phyloP scores from a whole-genome alignment of 495 filamentous ascomycete species.

The Astrocystis sublimbata region DNA sequence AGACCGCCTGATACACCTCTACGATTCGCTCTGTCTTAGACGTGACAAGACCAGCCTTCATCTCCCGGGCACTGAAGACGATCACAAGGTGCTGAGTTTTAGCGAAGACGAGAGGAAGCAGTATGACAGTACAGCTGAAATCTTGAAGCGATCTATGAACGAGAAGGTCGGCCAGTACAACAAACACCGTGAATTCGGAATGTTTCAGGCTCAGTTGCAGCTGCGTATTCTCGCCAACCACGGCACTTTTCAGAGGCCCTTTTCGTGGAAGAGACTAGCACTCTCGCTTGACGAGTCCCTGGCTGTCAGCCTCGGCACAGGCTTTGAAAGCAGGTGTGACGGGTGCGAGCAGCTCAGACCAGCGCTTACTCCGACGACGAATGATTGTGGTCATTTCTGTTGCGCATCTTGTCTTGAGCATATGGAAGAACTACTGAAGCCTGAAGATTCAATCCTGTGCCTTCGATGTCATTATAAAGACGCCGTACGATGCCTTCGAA shows the following conservation, averaged over 20 bases:
- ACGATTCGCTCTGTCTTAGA: conserved; percentile 41
- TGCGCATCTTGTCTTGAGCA: conserved; percentile 35
- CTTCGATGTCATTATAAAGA: background rate
- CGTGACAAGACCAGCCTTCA: conserved; percentile 41
- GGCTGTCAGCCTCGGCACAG: conserved; percentile 21
- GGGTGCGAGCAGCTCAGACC: conserved; percentile 27
- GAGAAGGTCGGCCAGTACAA: conserved; percentile 30
- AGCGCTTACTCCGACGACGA: conserved; percentile 23
- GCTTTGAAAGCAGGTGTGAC: conserved; percentile 25
- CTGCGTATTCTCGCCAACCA: conserved; percentile 51
- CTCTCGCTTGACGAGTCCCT: conserved; percentile 28
- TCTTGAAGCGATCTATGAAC: conserved; percentile 35
- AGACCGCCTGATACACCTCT: conserved; percentile 37
- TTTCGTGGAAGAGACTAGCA: conserved; percentile 37
- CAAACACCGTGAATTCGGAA: conserved; percentile 29
- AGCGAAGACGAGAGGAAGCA: conserved; percentile 32
- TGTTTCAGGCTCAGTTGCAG: conserved; percentile 45
- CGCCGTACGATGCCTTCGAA: background rate
- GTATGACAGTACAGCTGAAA: conserved; percentile 35
- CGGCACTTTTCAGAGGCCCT: conserved; percentile 43
- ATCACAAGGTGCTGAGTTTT: conserved; percentile 25
- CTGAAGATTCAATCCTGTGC: background rate
- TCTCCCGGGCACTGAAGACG: conserved; percentile 33
- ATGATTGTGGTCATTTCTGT: conserved; percentile 35
- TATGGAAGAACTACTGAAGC: background rate